Evolutionary conservation across 495 filamentous ascomycete genomes (phyloP), one percentile per base, ranked within the genome.

Genomic region (Staphylotrichum tortipilum): DNA sequence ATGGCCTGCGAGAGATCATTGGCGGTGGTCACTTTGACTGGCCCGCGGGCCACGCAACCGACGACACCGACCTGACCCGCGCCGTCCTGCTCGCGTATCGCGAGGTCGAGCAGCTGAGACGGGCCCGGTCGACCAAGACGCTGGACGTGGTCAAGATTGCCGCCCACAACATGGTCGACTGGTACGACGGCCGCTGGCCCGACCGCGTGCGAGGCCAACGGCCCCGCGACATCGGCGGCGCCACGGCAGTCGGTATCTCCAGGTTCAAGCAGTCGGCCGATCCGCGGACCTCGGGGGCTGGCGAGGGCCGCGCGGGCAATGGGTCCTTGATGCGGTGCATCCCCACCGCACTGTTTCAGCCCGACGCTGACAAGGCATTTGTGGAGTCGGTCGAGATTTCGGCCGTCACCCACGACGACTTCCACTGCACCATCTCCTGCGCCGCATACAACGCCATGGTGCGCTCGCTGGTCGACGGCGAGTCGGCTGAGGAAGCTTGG

Each of bases 21-120:
- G 64, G 61, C 42, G 64, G 64, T 18, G 64, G 64, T 0, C 47
- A 19, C 24, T 61, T 67, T 30, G 23, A 11, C 48, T 67, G 62
- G 62, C 41, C 51, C 0, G 42, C 59, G 2, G 64, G 64, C 14
- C 48, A 52, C 30, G 54, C 54, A 21, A 56, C 54, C 10, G 54
- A 56, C 38, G 54, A 56, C 38, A 56, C 54, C 2, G 54, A 56
- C 28, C 21, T 56, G 2, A 56, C 54, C n/a, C 47, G 54, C n/a
- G 54, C 54, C 15, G 54, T 56, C 3, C 39, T 56, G 8, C 54
- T 56, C 31, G 61, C 57, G 17, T 66, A 64, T 47, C 59, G 49
- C 23, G 41, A 48, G 19, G 21, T 26, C 28, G 38, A n/a, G 4
- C 42, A 33, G n/a, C 19, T 37, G 34, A 41, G 29, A 14, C 38